Percentiles rank a stretch among this genome's conserved stretches.
phyloP scores from a whole-genome alignment of 495 filamentous ascomycete genomes.

The Penicillium taxi region DNA sequence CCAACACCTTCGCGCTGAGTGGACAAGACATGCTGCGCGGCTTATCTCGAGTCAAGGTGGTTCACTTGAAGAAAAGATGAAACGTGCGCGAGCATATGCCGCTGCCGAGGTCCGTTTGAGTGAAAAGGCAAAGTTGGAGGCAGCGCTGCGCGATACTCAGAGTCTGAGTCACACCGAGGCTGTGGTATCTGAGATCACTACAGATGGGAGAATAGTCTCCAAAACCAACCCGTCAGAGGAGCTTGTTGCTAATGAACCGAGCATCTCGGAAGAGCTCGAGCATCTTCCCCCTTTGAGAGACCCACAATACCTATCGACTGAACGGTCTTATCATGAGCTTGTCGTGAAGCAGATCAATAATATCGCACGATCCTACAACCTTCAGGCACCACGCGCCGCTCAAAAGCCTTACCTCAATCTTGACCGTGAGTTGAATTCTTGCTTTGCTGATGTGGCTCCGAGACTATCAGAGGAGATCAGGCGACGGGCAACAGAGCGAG shows the following conservation, averaged over 20 bases:
- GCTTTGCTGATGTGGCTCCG: conserved; percentile 81
- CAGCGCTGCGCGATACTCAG: conserved; percentile 26
- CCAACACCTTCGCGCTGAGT: conserved; percentile 65
- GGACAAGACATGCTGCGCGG: conserved; percentile 77
- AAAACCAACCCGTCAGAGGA: conserved; percentile 2
- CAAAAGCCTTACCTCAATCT: conserved; percentile 90
- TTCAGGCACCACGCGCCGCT: conserved; percentile 84
- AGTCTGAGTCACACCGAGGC: neutral
- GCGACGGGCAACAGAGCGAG: conserved; percentile 53
- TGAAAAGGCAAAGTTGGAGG: conserved; percentile 37
- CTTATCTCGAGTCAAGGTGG: conserved; percentile 76
- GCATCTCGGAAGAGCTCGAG: conserved; percentile 20
- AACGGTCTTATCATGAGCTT: conserved; percentile 69
- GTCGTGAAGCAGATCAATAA: conserved; percentile 71
- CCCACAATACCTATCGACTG: conserved; percentile 51
- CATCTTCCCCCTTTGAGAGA: conserved; percentile 37
- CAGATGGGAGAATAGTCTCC: conserved; percentile 22
- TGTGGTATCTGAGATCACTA: conserved; percentile 13
- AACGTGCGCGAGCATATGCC: conserved; percentile 63
- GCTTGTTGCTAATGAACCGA: conserved; percentile 3
- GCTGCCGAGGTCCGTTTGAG: conserved; percentile 54
- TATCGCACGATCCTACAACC: conserved; percentile 82
- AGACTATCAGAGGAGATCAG: conserved; percentile 61
- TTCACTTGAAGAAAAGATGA: conserved; percentile 66
- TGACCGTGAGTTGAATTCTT: conserved; percentile 70